Evolutionary conservation across 225 moss, liverwort and hornwort genomes (phyloP).

Genomic region (Pseudisothecium myosuroides): DNA sequence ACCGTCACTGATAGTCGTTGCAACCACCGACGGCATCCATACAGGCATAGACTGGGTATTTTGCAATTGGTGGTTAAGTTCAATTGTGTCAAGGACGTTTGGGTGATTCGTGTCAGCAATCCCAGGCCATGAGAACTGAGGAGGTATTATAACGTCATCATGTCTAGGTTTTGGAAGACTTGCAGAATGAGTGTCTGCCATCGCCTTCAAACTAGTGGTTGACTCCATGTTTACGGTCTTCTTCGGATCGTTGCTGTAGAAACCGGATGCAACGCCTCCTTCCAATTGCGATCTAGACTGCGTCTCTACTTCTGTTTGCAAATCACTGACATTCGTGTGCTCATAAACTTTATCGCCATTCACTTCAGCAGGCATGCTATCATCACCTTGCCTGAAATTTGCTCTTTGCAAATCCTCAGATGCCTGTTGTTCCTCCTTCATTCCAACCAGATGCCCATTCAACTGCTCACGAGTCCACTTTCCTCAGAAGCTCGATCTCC

Average conservation of each 20-base stretch:
- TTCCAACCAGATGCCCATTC: background rate
- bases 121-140: background rate
- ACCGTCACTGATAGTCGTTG: constrained; percentile 14
- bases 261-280: background rate
- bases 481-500: background rate
- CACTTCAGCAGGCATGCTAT: background rate
- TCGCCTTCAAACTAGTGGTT: constrained; percentile 6
- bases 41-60: constrained; percentile 27
- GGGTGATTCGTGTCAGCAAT: background rate
- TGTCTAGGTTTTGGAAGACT: constrained; percentile 4
- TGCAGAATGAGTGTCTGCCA: background rate
- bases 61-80: constrained; percentile 13
- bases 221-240: background rate
- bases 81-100: background rate
- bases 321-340: background rate
- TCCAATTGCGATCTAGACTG: background rate
- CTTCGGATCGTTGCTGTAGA: background rate
- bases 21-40: constrained; percentile 35
- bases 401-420: background rate
- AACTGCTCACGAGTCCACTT: background rate
- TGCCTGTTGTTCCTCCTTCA: constrained; percentile 1
- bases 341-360: background rate
- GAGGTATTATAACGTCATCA: background rate
- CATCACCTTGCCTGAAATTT: background rate
- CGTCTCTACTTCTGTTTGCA: background rate